These are phyloP conservation scores for Artemisia tridentata DNA, from an alignment of 129 eudicot genomes.

Conservation along the genomic window DNA sequence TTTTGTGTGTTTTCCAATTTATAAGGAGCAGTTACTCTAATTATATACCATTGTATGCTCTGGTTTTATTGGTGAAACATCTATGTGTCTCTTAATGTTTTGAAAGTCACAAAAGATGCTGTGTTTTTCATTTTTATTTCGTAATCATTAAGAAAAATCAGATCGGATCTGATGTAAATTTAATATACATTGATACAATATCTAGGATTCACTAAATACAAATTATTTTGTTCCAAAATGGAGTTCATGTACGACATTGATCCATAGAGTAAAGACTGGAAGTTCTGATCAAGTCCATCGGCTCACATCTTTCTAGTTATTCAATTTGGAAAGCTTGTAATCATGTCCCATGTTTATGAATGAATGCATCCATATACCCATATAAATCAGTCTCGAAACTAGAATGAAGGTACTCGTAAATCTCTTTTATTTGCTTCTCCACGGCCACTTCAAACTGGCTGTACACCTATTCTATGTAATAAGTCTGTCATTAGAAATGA, in stretches of 20 bases:
- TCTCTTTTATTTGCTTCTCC: slow-evolving; percentile 31
- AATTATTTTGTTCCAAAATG: too few relatives aligned
- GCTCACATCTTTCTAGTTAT: not conserved
- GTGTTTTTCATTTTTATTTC: too few relatives aligned
- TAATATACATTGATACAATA: too few relatives aligned
- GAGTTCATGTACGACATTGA: not conserved
- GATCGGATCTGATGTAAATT: too few relatives aligned
- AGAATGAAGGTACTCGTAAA: slow-evolving; percentile 3
- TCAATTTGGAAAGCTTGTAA: not conserved
- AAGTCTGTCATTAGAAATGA: slow-evolving; percentile 22
- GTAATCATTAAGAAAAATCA: too few relatives aligned
- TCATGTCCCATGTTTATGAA: not conserved
- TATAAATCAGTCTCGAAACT: not conserved
- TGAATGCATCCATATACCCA: slow-evolving; percentile 11
- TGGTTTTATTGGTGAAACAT: too few relatives aligned
- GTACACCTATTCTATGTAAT: slow-evolving; percentile 48
- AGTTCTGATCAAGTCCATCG: not conserved
- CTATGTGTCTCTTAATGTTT: too few relatives aligned
- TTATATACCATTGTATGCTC: too few relatives aligned
- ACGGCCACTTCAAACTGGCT: slow-evolving; percentile 28
- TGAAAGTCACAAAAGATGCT: too few relatives aligned
- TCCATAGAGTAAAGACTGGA: not conserved
- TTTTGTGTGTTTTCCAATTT: not conserved
- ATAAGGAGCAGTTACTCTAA: not conserved
- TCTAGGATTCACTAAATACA: too few relatives aligned